Conservation (phyloP, 1,139 yeast species). For the Pichia sp. region DNA sequence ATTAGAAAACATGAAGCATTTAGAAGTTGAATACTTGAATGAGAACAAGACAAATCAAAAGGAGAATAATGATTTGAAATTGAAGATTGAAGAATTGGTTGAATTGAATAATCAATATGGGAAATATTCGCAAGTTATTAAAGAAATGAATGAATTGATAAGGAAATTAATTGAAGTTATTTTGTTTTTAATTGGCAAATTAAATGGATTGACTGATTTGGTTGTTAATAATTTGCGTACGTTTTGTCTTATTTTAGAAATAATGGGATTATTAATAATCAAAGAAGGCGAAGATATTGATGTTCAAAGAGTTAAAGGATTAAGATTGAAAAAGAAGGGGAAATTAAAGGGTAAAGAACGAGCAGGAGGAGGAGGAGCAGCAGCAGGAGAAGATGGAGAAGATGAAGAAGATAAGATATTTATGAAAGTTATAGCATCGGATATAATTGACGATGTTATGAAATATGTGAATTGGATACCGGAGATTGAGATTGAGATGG, state of each 20-base stretch:
- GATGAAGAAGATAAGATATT: constrained; percentile 22
- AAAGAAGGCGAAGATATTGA: constrained; percentile 36
- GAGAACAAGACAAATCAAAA: constrained; percentile 46
- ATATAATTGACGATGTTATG: constrained; percentile 27
- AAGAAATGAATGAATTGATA: constrained; percentile 24
- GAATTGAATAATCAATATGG: constrained; percentile 34
- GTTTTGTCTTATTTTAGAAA: constrained; percentile 59
- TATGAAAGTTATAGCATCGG: constrained; percentile 28
- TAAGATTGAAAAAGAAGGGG: constrained; percentile 39
- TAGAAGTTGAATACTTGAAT: constrained; percentile 51
- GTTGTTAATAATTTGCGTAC: constrained; percentile 35
- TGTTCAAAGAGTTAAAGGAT: constrained; percentile 65
- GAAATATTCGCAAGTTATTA: constrained; percentile 27
- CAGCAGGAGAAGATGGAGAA: not conserved
- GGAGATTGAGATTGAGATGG: not conserved
- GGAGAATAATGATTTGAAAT: constrained; percentile 43
- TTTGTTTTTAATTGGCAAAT: constrained; percentile 20
- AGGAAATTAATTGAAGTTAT: constrained; percentile 18
- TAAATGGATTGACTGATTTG: constrained; percentile 34
- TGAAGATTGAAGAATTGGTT: constrained; percentile 47
- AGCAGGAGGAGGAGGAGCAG: too few relatives aligned
- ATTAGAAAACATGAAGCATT: constrained; percentile 57
- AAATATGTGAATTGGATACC: constrained; percentile 26
- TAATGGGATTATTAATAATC: constrained; percentile 66
- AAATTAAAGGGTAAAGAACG: constrained; percentile 13